phyloP scores from a whole-genome alignment of 345 rosid species.

The Triadica sebifera region DNA sequence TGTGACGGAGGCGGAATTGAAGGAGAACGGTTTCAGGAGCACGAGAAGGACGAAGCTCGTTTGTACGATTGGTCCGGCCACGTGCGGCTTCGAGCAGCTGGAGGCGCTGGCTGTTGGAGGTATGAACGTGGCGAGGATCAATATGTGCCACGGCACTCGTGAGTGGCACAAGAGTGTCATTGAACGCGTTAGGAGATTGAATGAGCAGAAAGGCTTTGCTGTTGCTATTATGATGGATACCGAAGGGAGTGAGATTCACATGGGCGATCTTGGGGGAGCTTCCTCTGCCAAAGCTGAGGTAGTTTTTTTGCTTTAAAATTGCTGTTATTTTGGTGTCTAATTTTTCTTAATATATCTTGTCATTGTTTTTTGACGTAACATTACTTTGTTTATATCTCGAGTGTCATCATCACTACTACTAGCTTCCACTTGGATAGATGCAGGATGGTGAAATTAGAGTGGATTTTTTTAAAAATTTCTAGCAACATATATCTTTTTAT shows the following conservation, averaged over 20 bases:
- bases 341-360: background rate
- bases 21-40: conserved; percentile 99
- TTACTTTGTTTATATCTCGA: background rate
- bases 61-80: conserved; percentile 93
- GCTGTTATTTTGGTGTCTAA: too few species aligned
- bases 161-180: conserved; percentile 91
- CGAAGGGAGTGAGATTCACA: conserved; percentile 99
- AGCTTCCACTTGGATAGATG: too few species aligned
- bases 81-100: conserved; percentile 83
- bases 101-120: conserved; percentile 91
- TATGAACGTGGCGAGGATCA: conserved; percentile 96
- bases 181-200: conserved; percentile 73
- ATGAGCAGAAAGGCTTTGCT: conserved; percentile 92
- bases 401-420: background rate
- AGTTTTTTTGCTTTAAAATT: background rate
- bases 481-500: background rate
- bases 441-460: too few species aligned
- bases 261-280: conserved; percentile 96
- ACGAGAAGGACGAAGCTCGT: conserved; percentile 92
- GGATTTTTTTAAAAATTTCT: background rate
- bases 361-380: background rate
- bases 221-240: conserved; percentile 99
- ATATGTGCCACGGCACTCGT: conserved; percentile 93
- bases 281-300: conserved; percentile 92
- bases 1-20: conserved; percentile 86